These are phyloP conservation scores for Stylonectria norvegica DNA, from an alignment of 2,329 filamentous ascomycete species.

Conservation along the genomic window DNA sequence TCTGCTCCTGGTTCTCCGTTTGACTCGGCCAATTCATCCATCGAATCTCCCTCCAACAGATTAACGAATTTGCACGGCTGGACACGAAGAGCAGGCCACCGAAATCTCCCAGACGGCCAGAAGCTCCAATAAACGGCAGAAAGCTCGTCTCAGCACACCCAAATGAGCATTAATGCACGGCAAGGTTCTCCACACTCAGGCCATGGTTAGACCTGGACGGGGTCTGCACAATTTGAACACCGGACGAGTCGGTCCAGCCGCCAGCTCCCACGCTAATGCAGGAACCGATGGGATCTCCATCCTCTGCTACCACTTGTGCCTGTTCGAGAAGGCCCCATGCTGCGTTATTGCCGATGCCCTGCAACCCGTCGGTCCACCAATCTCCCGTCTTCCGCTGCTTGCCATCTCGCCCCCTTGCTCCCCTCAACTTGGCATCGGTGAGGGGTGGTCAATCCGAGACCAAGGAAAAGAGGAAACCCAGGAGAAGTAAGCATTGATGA, in stretches of 20 bases:
- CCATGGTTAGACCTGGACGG: conserved; percentile 2
- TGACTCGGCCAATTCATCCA: not conserved
- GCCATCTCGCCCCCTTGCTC: not conserved
- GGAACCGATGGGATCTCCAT: conserved; percentile 21
- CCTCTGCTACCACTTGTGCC: not conserved
- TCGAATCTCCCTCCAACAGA: not conserved
- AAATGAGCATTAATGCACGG: conserved; percentile 5
- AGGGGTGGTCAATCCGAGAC: too few relatives aligned
- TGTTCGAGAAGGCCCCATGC: conserved; percentile 5
- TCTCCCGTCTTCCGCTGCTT: conserved; percentile 2
- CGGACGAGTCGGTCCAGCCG: conserved; percentile 9
- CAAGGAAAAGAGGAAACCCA: too few relatives aligned
- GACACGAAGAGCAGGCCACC: not conserved
- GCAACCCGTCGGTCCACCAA: conserved; percentile 3
- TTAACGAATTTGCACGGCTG: not conserved
- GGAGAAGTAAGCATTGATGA: too few relatives aligned
- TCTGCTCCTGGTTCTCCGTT: not conserved
- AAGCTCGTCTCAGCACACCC: not conserved
- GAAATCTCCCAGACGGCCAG: not conserved
- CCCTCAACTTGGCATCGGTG: not conserved
- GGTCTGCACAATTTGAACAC: conserved; percentile 9
- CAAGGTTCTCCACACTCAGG: conserved; percentile 10
- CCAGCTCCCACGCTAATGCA: conserved; percentile 20
- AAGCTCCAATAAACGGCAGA: conserved; percentile 10
- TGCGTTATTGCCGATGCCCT: conserved; percentile 1